Conservation (phyloP, 192 early-diverging fungal species). For the Backusella tarrabulga region DNA sequence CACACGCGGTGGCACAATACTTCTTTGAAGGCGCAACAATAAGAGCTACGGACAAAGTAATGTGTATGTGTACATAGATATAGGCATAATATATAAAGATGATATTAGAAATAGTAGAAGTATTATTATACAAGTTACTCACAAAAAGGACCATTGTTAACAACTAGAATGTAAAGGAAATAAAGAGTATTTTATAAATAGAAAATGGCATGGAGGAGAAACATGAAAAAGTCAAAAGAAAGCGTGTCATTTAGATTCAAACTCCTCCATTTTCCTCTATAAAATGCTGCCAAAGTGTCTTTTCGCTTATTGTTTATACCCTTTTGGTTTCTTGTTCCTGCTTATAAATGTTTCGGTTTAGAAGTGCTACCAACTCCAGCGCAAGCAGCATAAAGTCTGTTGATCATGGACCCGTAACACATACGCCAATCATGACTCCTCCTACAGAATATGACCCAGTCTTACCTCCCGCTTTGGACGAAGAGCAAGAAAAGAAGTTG, state of each 20-base stretch:
- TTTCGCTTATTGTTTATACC: background rate
- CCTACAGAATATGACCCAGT: constrained; percentile 11
- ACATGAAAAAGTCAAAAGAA: background rate
- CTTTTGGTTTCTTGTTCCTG: background rate
- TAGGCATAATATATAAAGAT: no score
- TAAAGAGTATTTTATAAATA: background rate
- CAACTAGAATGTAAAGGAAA: background rate
- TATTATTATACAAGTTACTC: no score
- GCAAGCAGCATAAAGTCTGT: background rate
- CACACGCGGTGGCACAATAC: background rate
- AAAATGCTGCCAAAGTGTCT: background rate
- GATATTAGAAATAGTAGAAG: no score
- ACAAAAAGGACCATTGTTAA: background rate
- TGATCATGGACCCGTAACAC: constrained; percentile 13
- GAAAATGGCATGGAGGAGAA: background rate
- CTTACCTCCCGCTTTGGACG: constrained; percentile 11
- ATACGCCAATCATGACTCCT: constrained; percentile 11
- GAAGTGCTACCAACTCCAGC: background rate
- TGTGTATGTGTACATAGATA: background rate
- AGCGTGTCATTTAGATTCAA: background rate
- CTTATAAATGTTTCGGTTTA: background rate
- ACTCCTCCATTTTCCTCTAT: background rate
- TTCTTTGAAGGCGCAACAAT: background rate
- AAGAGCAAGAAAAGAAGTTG: constrained; percentile 14
- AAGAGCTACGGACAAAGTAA: background rate